phyloP scores from a whole-genome alignment of 148 eudicot species.

The Dianthus caryophyllus region DNA sequence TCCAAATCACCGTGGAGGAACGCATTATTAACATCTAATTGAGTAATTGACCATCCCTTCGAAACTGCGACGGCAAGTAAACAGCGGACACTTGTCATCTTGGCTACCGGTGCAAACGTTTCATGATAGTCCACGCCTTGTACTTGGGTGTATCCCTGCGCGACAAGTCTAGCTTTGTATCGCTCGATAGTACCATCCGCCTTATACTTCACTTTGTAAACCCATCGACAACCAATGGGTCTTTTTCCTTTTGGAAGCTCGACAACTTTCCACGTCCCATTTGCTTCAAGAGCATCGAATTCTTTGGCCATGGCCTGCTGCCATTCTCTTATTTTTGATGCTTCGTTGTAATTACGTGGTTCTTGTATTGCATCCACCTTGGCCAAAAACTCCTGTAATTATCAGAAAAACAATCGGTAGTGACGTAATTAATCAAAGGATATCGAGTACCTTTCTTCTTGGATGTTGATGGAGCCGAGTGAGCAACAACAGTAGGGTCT shows the following conservation, averaged over 20 bases:
- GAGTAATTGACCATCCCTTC: too few species aligned
- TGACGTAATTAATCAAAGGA: background rate
- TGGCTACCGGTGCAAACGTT: too few species aligned
- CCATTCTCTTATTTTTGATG: background rate
- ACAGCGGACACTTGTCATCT: too few species aligned
- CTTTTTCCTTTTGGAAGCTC: background rate
- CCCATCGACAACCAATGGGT: background rate
- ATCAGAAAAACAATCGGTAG: background rate
- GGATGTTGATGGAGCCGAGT: background rate
- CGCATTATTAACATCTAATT: too few species aligned
- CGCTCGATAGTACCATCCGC: background rate
- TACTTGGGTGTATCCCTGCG: too few species aligned
- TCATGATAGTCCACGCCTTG: too few species aligned
- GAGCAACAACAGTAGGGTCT: too few species aligned
- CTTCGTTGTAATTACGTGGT: background rate
- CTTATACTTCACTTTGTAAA: background rate
- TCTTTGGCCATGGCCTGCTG: background rate
- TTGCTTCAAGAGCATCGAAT: background rate
- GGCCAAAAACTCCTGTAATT: too few species aligned
- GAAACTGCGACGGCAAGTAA: too few species aligned
- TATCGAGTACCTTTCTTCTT: background rate
- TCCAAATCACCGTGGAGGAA: too few species aligned
- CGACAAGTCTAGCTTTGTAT: background rate
- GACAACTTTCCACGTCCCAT: background rate
- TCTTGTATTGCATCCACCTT: background rate